Evolutionary conservation across 371 early-diverging fungal genomes (phyloP), one percentile per base, ranked within the genome.

Genomic region (Haplosporangium sp.): DNA sequence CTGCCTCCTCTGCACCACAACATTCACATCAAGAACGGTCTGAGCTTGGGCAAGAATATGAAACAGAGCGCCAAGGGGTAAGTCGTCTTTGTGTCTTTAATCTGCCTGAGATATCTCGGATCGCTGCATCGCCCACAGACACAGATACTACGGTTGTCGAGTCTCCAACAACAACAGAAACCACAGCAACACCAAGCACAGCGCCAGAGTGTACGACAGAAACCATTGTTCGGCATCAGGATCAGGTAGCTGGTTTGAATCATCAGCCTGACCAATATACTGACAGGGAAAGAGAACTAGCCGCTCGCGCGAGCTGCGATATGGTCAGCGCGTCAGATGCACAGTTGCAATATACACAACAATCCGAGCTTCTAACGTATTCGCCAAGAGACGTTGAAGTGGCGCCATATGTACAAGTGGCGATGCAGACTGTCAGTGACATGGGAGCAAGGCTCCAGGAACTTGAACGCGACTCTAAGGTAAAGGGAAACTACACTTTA

Each of bases 381-480:
- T 7, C 9, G 11, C 40, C 18, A 12, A 29, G 29, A 8, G 58
- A 66, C 1, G 42, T 52, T 16, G 64, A 64, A 20, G 59, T 67
- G 16, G 48, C 68, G 54, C 45, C 64, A 0, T 71, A 73, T 64
- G 59, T 72, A 4, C 57, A 61, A n/a, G 69, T 69, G 58, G 80
- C 69, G 1, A 55, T 69, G 20, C 56, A 73, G 29, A 73, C 62
- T 6, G 55, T 73, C 13, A 66, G 54, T 14, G 51, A 54, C 23
- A 55, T 79, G 0, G 80, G 69, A 51, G 62, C 65, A 1, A 55
- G 66, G 16, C 62, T 79, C 12, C 52, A 69, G 6, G 80, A 79
- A 48, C 66, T 73, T 5, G 80, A 79, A 29, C 62, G 62, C 13
- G 73, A 68, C 20, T 79, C 69, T 51, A 63, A 67, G 65, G 80